These are phyloP conservation scores for Diplodia scrobiculata DNA, from an alignment of 2,329 filamentous ascomycete genomes.

Conservation along the genomic window DNA sequence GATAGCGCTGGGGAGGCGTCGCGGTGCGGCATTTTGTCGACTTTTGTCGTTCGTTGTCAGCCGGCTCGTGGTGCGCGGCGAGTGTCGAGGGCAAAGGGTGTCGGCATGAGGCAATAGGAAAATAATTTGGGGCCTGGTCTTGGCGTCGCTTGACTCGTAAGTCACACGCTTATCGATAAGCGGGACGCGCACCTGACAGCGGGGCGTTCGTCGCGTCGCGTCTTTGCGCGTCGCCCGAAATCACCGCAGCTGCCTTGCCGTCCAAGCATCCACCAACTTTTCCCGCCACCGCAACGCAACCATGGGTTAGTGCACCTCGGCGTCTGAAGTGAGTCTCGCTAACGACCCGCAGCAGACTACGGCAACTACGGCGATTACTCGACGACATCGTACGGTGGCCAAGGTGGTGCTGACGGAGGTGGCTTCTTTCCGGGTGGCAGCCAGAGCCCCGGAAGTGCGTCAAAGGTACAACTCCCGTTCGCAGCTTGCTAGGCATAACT, in stretches of 20 bases:
- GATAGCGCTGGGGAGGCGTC: slow-evolving; percentile 79
- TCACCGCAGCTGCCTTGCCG: slow-evolving; percentile 5
- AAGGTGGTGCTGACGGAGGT: slow-evolving; percentile 59
- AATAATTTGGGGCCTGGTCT: slow-evolving; percentile 27
- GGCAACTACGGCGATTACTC: slow-evolving; percentile 53
- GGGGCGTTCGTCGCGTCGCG: slow-evolving; percentile 26
- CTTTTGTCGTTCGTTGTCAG: neutral
- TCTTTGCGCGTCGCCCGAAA: slow-evolving; percentile 26
- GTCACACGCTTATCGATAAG: neutral
- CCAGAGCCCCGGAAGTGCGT: slow-evolving; percentile 46
- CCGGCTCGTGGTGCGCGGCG: slow-evolving; percentile 27
- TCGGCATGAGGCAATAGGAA: slow-evolving; percentile 10
- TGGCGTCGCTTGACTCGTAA: slow-evolving; percentile 12
- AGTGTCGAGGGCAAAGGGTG: slow-evolving; percentile 8
- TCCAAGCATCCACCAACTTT: neutral
- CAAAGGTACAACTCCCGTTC: slow-evolving; percentile 33
- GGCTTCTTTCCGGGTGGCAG: slow-evolving; percentile 62
- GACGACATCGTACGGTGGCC: slow-evolving; percentile 59
- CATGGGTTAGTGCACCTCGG: slow-evolving; percentile 14
- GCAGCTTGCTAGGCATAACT: neutral
- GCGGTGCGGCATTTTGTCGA: slow-evolving; percentile 65
- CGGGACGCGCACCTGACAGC: slow-evolving; percentile 2
- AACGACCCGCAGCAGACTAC: slow-evolving; percentile 12
- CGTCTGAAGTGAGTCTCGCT: neutral
- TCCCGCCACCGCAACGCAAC: neutral